Base-by-base conservation (phyloP, 2,329 filamentous ascomycete genomes). In the Sphaerulina vaccinii region DNA sequence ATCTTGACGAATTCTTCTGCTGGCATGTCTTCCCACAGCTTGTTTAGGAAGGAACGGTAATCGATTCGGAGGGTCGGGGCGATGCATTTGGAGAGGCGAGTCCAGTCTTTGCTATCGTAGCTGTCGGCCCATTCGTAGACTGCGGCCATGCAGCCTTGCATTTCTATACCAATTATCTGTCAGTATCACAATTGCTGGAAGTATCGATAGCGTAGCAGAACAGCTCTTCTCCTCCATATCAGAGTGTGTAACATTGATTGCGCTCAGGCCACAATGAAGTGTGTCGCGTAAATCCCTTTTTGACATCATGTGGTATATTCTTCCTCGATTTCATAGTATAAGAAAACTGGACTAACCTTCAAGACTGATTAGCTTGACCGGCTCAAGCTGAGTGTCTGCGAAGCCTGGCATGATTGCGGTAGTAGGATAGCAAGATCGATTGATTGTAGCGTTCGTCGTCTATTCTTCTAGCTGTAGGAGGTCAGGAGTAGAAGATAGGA, bases 91-190 rank as follows among this genome's bases (percentile, higher is more conserved):
- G 73, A 65, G 22, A 85, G 75, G 45, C 81, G 77, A 11, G 75
- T 72, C 81, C 82, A 85, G 71, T 85, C 80, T 70, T 86, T 86
- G 67, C 76, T 77, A 68, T 85, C 82, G 69, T 85, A 84, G 72
- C 78, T 81, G 67, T 84, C 81, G 51, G 80, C 81, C 82, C 82
- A 85, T 63, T 84, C 79, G 68, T 80, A 84, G 60, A 75, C 71
- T 59, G 65, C 66, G 56, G 65, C 64, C 67, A 69, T 69, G 65
- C 67, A 70, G 60, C 66, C 67, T 64, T 68, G 67, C 64, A 67
- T 68, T 55, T 70, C 66, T 67, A 59, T 15, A 22, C n/a, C 50
- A 15, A 36, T 10, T 10, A n/a, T 9, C 22, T 51, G 4, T 43
- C 5, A 47, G 18, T 49, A 9, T 7, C 22, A n/a, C n/a, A n/a